A percentile compares a stretch with the other conserved stretches of the same genome.
phyloP scores from a whole-genome alignment of 2,329 filamentous ascomycete species.

The Sphaerostilbella broomeana region DNA sequence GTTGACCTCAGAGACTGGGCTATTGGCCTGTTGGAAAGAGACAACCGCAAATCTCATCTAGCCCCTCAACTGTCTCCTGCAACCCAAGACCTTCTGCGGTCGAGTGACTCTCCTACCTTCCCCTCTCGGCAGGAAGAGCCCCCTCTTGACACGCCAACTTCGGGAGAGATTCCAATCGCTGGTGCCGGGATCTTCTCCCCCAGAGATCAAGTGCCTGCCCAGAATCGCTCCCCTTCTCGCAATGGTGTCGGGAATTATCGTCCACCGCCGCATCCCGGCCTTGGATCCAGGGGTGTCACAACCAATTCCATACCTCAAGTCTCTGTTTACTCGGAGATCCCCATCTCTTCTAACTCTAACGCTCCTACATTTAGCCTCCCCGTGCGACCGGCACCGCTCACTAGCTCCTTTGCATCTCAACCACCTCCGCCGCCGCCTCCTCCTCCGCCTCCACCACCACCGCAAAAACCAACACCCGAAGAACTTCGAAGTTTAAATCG shows the following conservation, averaged over 20 bases:
- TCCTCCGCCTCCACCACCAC: too few species aligned
- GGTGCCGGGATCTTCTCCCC: constrained; percentile 50
- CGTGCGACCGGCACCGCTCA: constrained; percentile 55
- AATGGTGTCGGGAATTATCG: constrained; percentile 42
- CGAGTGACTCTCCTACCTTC: constrained; percentile 52
- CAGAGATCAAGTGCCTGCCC: constrained; percentile 40
- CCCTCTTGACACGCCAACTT: constrained; percentile 56
- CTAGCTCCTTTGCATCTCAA: constrained; percentile 45
- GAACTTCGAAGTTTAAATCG: constrained; percentile 46
- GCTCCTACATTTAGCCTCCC: constrained; percentile 55
- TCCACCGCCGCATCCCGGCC: constrained; percentile 42
- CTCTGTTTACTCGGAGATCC: constrained; percentile 31
- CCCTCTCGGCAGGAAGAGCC: constrained; percentile 35
- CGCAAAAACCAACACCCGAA: constrained; percentile 50
- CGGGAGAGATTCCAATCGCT: constrained; percentile 64
- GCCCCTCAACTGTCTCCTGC: constrained; percentile 73
- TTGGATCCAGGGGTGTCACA: constrained; percentile 46
- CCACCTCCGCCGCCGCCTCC: too few species aligned
- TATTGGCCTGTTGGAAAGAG: constrained; percentile 83
- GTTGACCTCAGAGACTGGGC: constrained; percentile 94
- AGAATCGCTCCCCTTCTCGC: constrained; percentile 47
- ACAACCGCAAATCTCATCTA: constrained; percentile 92
- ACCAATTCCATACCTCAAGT: constrained; percentile 48
- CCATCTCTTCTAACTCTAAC: constrained; percentile 37
- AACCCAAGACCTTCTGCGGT: constrained; percentile 67